These are phyloP conservation scores for Aspergillus calidoustus DNA, from an alignment of 2,329 filamentous ascomycete species.

Conservation along the genomic window DNA sequence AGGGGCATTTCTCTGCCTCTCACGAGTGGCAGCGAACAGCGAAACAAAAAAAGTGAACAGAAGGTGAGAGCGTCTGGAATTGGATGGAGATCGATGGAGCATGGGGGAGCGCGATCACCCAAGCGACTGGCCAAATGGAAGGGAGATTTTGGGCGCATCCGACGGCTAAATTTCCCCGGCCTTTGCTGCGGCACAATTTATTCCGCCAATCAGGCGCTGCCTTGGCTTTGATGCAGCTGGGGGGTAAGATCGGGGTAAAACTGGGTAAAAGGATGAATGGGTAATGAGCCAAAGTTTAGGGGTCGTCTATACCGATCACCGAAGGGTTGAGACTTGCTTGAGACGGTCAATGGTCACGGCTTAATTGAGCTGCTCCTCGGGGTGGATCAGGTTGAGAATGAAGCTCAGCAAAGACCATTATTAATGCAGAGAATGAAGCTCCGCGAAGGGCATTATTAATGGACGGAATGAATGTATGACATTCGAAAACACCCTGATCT, in stretches of 20 bases:
- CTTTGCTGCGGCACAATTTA: constrained; percentile 32
- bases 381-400: not conserved
- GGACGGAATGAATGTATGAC: not conserved
- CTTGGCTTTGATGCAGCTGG: not conserved
- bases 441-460: not conserved
- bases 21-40: not conserved
- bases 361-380: not conserved
- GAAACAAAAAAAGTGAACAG: not conserved
- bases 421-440: not conserved
- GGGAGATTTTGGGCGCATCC: constrained; percentile 15
- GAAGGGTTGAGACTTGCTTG: not conserved
- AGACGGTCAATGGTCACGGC: not conserved
- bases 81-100: constrained; percentile 15
- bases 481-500: not conserved
- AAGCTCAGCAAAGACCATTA: not conserved
- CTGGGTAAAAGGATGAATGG: not conserved
- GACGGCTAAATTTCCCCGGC: constrained; percentile 31
- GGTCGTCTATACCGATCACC: not conserved
- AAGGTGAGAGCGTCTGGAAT: not conserved
- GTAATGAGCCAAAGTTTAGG: not conserved
- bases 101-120: not conserved
- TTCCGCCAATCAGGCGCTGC: constrained; percentile 38
- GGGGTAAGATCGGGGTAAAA: not conserved
- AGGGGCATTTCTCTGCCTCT: constrained; percentile 9
- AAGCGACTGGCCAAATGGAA: constrained; percentile 11